These are phyloP conservation scores for Clitoria ternatea DNA, from an alignment of 306 rosid species.

Conservation along the genomic window DNA sequence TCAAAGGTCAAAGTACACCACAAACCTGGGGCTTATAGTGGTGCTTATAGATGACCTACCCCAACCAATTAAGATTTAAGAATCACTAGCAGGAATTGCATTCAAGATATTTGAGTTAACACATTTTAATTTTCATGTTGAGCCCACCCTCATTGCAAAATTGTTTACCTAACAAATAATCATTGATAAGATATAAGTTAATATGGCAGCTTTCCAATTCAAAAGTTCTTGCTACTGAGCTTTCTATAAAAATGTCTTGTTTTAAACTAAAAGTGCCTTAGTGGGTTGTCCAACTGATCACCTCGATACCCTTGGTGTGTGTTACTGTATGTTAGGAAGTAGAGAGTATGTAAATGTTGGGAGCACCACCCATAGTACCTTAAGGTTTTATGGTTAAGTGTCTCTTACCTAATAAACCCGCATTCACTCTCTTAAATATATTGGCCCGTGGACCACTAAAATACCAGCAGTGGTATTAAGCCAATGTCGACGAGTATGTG, in stretches of 20 bases:
- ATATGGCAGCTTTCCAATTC: not conserved
- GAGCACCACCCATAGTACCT: too few species aligned
- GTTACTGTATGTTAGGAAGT: not conserved
- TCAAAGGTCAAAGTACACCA: not conserved
- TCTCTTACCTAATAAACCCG: too few species aligned
- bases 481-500: too few species aligned
- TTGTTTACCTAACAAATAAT: not conserved
- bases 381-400: too few species aligned
- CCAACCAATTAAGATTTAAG: not conserved
- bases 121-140: not conserved
- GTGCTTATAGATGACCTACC: not conserved
- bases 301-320: conserved; percentile 1
- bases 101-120: not conserved
- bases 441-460: too few species aligned
- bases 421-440: too few species aligned
- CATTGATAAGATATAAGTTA: not conserved
- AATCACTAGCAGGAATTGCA: not conserved
- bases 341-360: too few species aligned
- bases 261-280: not conserved
- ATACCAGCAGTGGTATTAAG: too few species aligned
- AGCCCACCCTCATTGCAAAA: not conserved
- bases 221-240: not conserved
- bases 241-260: not conserved
- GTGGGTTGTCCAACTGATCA: not conserved
- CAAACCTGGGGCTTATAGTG: conserved; percentile 7